Evolutionary conservation across 345 rosid species (phyloP).

Genomic region (Clausena lansium): DNA sequence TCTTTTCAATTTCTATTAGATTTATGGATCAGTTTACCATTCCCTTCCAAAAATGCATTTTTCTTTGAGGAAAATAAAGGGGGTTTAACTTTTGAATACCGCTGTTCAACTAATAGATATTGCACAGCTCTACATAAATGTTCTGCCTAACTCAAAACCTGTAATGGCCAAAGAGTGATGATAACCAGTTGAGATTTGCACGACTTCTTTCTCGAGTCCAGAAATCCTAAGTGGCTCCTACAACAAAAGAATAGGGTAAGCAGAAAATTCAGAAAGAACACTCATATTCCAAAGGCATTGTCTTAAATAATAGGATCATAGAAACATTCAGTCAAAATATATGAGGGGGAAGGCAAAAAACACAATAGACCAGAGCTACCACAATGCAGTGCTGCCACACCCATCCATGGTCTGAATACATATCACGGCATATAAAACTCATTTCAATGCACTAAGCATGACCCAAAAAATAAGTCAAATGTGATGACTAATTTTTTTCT

Average conservation of each 20-base stretch:
- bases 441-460: neutral
- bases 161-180: conserved; percentile 90
- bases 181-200: conserved; percentile 81
- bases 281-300: neutral
- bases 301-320: neutral
- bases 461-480: neutral
- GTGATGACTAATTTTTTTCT: neutral
- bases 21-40: neutral
- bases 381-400: neutral
- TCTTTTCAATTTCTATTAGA: neutral
- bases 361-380: neutral
- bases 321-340: neutral
- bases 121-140: conserved; percentile 2
- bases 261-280: neutral
- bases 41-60: neutral
- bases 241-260: conserved; percentile 16
- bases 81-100: neutral
- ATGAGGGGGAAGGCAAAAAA: neutral
- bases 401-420: neutral
- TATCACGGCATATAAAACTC: neutral
- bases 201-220: conserved; percentile 59
- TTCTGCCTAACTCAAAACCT: conserved; percentile 36
- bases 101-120: neutral
- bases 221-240: conserved; percentile 79
- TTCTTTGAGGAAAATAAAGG: neutral